A percentile compares a stretch with the other conserved stretches of the same genome.
phyloP scores from a whole-genome alignment of 2,329 filamentous ascomycete species.

The Ilyonectria sp. region DNA sequence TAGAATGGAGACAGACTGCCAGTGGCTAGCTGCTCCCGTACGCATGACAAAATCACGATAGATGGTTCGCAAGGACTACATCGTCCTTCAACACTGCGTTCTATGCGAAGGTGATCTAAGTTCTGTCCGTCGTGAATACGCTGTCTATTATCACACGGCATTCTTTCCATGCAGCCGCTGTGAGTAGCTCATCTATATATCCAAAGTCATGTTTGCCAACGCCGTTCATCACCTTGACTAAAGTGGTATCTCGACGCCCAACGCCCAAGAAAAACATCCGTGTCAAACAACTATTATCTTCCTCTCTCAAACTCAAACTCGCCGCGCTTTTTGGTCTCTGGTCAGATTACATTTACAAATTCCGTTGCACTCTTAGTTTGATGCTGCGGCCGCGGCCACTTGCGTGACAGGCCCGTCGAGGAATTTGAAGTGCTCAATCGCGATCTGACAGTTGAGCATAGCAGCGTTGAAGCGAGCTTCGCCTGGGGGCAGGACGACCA shows the following conservation, averaged over 20 bases:
- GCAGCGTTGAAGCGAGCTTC: slow-evolving; percentile 94
- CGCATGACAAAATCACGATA: slow-evolving; percentile 25
- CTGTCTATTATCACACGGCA: slow-evolving; percentile 14
- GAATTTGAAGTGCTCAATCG: slow-evolving; percentile 84
- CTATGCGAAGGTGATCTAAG: not conserved
- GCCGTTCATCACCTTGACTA: slow-evolving; percentile 28
- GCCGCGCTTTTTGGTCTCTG: not conserved
- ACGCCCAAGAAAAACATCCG: slow-evolving; percentile 39
- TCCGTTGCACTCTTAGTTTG: not conserved
- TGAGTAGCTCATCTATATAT: slow-evolving; percentile 29
- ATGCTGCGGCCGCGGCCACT: slow-evolving; percentile 25
- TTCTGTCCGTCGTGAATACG: slow-evolving; percentile 3
- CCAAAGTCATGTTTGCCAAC: slow-evolving; percentile 18
- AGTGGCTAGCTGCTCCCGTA: slow-evolving; percentile 9
- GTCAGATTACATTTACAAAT: not conserved
- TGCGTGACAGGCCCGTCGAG: slow-evolving; percentile 65
- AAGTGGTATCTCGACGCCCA: slow-evolving; percentile 48
- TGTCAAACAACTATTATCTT: slow-evolving; percentile 18
- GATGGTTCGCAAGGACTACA: slow-evolving; percentile 12
- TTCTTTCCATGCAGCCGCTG: slow-evolving; percentile 21
- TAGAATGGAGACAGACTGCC: slow-evolving; percentile 22
- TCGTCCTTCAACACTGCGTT: not conserved
- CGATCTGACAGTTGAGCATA: slow-evolving; percentile 90
- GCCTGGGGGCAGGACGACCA: slow-evolving; percentile 90
- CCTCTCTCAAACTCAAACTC: not conserved